Evolutionary conservation across 1,284 basidiomycete genomes (phyloP).

Genomic region (Leccinum huronense): DNA sequence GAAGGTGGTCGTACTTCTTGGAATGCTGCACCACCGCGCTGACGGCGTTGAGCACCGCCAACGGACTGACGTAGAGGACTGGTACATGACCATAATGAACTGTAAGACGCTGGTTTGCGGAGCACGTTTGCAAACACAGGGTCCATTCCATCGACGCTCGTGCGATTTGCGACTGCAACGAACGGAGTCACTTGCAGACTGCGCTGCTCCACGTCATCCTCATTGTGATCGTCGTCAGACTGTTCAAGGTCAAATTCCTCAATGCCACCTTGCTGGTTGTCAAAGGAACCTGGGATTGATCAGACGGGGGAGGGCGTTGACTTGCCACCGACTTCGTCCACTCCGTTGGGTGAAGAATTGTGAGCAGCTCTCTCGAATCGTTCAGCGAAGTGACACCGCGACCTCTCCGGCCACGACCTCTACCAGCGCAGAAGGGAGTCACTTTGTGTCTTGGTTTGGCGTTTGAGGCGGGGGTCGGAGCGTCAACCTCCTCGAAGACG

Average conservation of each 20-base stretch:
- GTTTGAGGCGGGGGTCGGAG: constrained; percentile 35
- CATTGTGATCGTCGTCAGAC: constrained; percentile 41
- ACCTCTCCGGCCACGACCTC: constrained; percentile 40
- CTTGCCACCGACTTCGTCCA: constrained; percentile 41
- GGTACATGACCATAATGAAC: constrained; percentile 46
- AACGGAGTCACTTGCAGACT: constrained; percentile 41
- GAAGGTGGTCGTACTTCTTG: constrained; percentile 66
- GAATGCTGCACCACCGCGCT: constrained; percentile 62
- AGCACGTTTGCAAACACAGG: constrained; percentile 78
- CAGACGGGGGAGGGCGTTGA: constrained; percentile 52
- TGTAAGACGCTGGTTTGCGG: constrained; percentile 55
- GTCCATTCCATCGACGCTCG: constrained; percentile 81
- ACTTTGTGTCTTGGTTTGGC: constrained; percentile 30
- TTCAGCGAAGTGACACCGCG: constrained; percentile 57
- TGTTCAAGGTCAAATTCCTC: constrained; percentile 34
- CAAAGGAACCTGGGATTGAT: constrained; percentile 45
- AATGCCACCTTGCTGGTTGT: constrained; percentile 36
- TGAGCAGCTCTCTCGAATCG: constrained; percentile 58
- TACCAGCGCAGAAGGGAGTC: constrained; percentile 40
- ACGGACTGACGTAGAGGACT: constrained; percentile 59
- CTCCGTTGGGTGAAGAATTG: constrained; percentile 50
- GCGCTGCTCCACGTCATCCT: constrained; percentile 37
- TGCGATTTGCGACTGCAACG: constrained; percentile 49
- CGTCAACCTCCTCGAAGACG: constrained; percentile 43
- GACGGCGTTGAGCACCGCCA: constrained; percentile 49